Percentiles rank a stretch among this genome's conserved stretches.
Evolutionary conservation across 1,284 basidiomycete genomes (phyloP).

Genomic region (Peniophora sp.): DNA sequence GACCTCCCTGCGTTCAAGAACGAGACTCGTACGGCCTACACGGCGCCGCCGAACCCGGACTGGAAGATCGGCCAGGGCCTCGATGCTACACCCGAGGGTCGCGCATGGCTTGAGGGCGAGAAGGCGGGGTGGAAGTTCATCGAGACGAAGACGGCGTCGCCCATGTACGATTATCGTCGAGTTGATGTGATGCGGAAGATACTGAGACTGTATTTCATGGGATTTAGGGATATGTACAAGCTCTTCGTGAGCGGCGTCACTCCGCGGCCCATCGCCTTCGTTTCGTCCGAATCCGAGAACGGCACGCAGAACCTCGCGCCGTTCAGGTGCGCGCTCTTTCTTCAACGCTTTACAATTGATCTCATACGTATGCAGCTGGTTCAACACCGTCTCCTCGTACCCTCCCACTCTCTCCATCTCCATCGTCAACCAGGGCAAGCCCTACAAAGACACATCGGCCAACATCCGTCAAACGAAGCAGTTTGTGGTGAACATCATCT

Average conservation of each 20-base stretch:
- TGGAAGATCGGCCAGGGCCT: slow-evolving; percentile 52
- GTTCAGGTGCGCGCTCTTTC: slow-evolving; percentile 29
- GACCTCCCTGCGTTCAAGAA: slow-evolving; percentile 11
- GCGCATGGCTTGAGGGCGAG: slow-evolving; percentile 42
- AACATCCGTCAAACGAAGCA: slow-evolving; percentile 64
- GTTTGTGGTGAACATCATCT: slow-evolving; percentile 74
- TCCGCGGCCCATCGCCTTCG: slow-evolving; percentile 70
- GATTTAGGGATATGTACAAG: slow-evolving; percentile 12
- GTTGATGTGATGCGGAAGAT: background rate
- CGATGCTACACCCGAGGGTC: slow-evolving; percentile 37
- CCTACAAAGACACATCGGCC: slow-evolving; percentile 55
- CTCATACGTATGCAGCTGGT: slow-evolving; percentile 34
- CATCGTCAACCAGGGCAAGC: slow-evolving; percentile 32
- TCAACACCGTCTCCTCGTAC: slow-evolving; percentile 54
- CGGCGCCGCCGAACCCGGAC: slow-evolving; percentile 44
- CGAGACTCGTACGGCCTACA: slow-evolving; percentile 23
- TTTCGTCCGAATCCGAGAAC: slow-evolving; percentile 51
- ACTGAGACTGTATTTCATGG: background rate
- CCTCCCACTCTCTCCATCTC: slow-evolving; percentile 64
- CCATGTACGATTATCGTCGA: slow-evolving; percentile 25
- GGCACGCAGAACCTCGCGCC: slow-evolving; percentile 63
- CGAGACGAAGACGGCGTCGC: slow-evolving; percentile 38
- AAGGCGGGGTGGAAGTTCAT: slow-evolving; percentile 49
- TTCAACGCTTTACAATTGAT: slow-evolving; percentile 3
- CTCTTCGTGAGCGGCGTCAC: slow-evolving; percentile 62